Conservation (phyloP, 805 yeast genomes). For the Ogataea degrootiae region DNA sequence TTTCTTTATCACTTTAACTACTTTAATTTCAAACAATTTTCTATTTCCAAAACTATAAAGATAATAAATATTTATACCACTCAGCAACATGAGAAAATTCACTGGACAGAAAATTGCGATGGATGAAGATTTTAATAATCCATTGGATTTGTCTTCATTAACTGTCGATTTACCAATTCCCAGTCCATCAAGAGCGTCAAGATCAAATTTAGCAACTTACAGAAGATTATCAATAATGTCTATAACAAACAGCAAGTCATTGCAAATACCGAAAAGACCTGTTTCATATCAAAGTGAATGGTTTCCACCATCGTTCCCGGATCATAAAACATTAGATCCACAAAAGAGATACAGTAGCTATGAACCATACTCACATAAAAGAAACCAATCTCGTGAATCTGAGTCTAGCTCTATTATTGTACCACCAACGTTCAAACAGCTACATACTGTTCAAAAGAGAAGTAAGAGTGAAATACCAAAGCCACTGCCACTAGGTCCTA, state of each 20-base stretch:
- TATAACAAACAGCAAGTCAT: background rate
- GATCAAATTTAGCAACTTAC: background rate
- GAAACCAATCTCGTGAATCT: too few relatives aligned
- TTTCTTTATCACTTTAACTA: background rate
- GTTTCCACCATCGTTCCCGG: too few relatives aligned
- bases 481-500: background rate
- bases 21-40: background rate
- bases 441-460: background rate
- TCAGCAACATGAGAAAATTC: conserved; percentile 15
- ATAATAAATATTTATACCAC: background rate
- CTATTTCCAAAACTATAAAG: background rate
- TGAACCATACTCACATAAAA: too few relatives aligned
- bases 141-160: conserved; percentile 4
- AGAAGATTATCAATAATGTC: too few relatives aligned
- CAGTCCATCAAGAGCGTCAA: background rate
- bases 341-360: too few relatives aligned
- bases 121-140: conserved; percentile 20
- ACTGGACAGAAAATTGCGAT: conserved; percentile 21
- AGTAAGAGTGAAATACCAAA: background rate
- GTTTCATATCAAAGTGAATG: too few relatives aligned
- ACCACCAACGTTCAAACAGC: background rate
- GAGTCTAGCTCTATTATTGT: too few relatives aligned
- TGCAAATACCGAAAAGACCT: background rate
- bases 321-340: too few relatives aligned
- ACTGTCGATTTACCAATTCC: conserved; percentile 7